A percentile compares a stretch with the other conserved stretches of the same genome.
Conservation (phyloP, 495 filamentous ascomycete genomes). For the Aspergillus leporis region DNA sequence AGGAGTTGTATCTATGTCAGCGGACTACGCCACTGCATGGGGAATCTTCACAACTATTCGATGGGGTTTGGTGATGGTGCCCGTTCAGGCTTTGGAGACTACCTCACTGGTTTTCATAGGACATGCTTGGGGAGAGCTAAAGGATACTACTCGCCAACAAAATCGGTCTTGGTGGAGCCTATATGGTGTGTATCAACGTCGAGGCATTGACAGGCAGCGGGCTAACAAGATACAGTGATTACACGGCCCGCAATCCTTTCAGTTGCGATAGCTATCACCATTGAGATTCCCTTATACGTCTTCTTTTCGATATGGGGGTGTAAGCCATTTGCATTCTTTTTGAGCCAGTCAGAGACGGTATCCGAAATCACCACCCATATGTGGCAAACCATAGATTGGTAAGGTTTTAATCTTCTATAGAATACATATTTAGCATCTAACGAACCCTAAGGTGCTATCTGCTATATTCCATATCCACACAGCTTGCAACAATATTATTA, state of each 20-base stretch:
- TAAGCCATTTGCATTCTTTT: conserved; percentile 58
- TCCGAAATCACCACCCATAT: conserved; percentile 63
- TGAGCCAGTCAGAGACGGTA: conserved; percentile 55
- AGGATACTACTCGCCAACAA: conserved; percentile 32
- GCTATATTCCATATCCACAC: conserved; percentile 66
- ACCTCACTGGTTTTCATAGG: conserved; percentile 66
- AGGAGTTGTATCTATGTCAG: conserved; percentile 60
- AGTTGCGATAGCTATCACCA: conserved; percentile 45
- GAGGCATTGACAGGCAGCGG: too few species aligned
- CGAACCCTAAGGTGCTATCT: conserved; percentile 74
- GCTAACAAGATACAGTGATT: conserved; percentile 34
- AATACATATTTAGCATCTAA: conserved; percentile 23
- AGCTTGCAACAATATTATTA: conserved; percentile 63
- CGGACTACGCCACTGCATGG: conserved; percentile 72
- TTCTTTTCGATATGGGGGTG: conserved; percentile 61
- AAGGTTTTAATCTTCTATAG: not conserved
- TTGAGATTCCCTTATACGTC: conserved; percentile 65
- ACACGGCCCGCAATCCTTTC: conserved; percentile 57
- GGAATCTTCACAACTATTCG: conserved; percentile 74
- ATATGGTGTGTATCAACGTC: conserved; percentile 22
- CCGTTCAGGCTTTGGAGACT: conserved; percentile 66
- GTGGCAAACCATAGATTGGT: conserved; percentile 52
- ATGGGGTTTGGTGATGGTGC: conserved; percentile 80
- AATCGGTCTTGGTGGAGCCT: conserved; percentile 38
- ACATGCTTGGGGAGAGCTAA: conserved; percentile 63